A percentile compares a stretch with the other conserved stretches of the same genome.
These are phyloP conservation scores for Penicillium glabrum DNA, from an alignment of 2,329 filamentous ascomycete genomes.

Conservation along the genomic window DNA sequence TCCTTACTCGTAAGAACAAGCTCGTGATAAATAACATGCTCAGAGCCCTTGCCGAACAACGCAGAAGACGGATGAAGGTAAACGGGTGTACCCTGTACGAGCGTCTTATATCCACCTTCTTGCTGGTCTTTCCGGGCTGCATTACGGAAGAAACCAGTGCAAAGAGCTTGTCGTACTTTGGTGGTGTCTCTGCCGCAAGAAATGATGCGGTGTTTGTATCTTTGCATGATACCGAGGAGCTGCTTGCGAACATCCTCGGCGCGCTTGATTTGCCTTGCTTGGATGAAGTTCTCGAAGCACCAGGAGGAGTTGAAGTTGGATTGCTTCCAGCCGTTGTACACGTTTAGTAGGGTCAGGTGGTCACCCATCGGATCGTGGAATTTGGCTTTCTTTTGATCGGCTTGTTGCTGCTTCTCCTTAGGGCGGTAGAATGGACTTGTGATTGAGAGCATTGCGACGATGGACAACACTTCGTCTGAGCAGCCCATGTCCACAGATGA, in stretches of 20 bases:
- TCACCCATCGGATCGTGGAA: slow-evolving; percentile 96
- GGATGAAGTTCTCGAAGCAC: slow-evolving; percentile 98
- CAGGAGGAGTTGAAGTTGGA: slow-evolving; percentile 79
- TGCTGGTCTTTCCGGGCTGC: slow-evolving; percentile 91
- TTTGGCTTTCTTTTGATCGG: slow-evolving; percentile 95
- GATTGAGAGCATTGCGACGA: slow-evolving; percentile 91
- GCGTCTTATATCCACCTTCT: slow-evolving; percentile 95
- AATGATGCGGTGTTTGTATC: slow-evolving; percentile 78
- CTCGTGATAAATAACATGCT: slow-evolving; percentile 90
- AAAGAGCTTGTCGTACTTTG: slow-evolving; percentile 84
- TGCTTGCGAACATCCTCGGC: slow-evolving; percentile 92
- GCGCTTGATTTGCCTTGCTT: slow-evolving; percentile 82
- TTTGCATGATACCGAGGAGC: slow-evolving; percentile 87
- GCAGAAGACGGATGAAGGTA: slow-evolving; percentile 91
- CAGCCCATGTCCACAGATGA: slow-evolving; percentile 83
- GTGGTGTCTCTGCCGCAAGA: slow-evolving; percentile 86
- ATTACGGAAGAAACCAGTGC: slow-evolving; percentile 94
- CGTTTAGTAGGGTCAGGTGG: slow-evolving; percentile 90
- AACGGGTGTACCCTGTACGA: slow-evolving; percentile 91
- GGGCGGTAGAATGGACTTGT: slow-evolving; percentile 89
- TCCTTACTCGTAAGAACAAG: slow-evolving; percentile 67
- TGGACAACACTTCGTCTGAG: slow-evolving; percentile 89
- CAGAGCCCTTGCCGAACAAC: slow-evolving; percentile 90
- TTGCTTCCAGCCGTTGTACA: slow-evolving; percentile 96
- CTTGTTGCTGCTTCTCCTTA: slow-evolving; percentile 94